A percentile compares a stretch with the other conserved stretches of the same genome.
Evolutionary conservation across 345 rosid species (phyloP).

Genomic region (Murraya paniculata): DNA sequence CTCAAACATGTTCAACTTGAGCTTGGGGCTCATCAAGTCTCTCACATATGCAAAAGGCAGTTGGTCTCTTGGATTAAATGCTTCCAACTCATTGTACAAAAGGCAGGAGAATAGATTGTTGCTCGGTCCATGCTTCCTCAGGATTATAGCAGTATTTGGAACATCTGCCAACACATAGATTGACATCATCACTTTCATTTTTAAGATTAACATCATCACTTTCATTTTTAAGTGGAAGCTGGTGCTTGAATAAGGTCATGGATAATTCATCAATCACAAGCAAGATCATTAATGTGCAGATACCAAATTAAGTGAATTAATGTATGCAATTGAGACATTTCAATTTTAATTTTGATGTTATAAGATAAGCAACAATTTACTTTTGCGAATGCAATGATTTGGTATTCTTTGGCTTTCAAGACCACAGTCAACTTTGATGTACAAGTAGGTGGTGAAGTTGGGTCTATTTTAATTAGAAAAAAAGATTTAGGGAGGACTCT

Average conservation of each 20-base stretch:
- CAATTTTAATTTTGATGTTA: not conserved
- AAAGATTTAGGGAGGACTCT: not conserved
- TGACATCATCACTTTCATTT: not conserved
- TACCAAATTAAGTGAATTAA: not conserved
- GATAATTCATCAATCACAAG: not conserved
- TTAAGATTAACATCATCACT: not conserved
- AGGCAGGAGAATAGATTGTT: constrained; percentile 79
- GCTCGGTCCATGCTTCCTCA: constrained; percentile 58
- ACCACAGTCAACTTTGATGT: not conserved
- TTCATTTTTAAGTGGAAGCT: not conserved
- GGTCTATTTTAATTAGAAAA: not conserved
- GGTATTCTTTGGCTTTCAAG: not conserved
- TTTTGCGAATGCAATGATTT: not conserved
- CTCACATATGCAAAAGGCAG: constrained; percentile 76
- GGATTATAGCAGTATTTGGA: constrained; percentile 71
- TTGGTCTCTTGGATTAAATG: constrained; percentile 82
- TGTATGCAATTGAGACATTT: not conserved
- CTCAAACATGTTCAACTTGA: constrained; percentile 74
- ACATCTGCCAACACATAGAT: constrained; percentile 50
- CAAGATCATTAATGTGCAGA: not conserved
- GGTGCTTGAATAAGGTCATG: not conserved
- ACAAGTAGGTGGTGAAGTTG: not conserved
- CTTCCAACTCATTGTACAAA: constrained; percentile 78
- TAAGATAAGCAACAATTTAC: not conserved
- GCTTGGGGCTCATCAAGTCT: constrained; percentile 55